phyloP scores from a whole-genome alignment of 2,329 filamentous ascomycete species.

The Pyrenophora teres region DNA sequence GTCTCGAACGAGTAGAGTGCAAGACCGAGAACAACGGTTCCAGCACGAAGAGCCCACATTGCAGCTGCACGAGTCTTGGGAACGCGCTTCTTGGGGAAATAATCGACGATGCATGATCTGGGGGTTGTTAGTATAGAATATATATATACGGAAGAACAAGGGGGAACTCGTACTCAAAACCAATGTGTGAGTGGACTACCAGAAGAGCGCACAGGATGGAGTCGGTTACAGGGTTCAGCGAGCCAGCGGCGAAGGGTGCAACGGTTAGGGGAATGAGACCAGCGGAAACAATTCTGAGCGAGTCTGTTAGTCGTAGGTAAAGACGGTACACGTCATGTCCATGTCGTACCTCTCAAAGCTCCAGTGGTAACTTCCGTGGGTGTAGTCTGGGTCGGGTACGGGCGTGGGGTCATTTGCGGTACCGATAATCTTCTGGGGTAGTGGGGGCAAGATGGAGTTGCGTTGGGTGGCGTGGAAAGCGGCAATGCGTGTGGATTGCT shows the following conservation, averaged over 20 bases:
- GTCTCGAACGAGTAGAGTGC: slow-evolving; percentile 99
- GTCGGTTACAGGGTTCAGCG: slow-evolving; percentile 86
- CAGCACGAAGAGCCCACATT: slow-evolving; percentile 77
- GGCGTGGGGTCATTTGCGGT: slow-evolving; percentile 84
- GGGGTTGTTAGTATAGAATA: slow-evolving; percentile 14
- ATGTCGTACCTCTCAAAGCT: slow-evolving; percentile 74
- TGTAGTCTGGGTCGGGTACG: slow-evolving; percentile 71
- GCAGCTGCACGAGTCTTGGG: slow-evolving; percentile 69
- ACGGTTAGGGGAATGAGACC: slow-evolving; percentile 85
- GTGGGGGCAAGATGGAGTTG: slow-evolving; percentile 77
- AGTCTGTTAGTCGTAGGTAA: neutral
- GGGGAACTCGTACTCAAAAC: slow-evolving; percentile 71
- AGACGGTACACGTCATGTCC: too few relatives aligned
- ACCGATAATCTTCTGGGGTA: slow-evolving; percentile 83
- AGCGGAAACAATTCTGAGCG: slow-evolving; percentile 65
- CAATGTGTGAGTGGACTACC: slow-evolving; percentile 92
- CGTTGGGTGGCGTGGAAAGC: slow-evolving; percentile 85
- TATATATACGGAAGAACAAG: neutral
- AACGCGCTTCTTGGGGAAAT: slow-evolving; percentile 75
- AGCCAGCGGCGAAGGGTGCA: slow-evolving; percentile 88
- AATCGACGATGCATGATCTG: slow-evolving; percentile 81
- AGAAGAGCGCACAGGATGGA: slow-evolving; percentile 81
- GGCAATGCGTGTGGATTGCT: slow-evolving; percentile 61
- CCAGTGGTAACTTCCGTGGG: slow-evolving; percentile 98
- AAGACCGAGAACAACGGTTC: slow-evolving; percentile 79